phyloP scores from a whole-genome alignment of 2,329 filamentous ascomycete species.

The Botrytis paeoniae region DNA sequence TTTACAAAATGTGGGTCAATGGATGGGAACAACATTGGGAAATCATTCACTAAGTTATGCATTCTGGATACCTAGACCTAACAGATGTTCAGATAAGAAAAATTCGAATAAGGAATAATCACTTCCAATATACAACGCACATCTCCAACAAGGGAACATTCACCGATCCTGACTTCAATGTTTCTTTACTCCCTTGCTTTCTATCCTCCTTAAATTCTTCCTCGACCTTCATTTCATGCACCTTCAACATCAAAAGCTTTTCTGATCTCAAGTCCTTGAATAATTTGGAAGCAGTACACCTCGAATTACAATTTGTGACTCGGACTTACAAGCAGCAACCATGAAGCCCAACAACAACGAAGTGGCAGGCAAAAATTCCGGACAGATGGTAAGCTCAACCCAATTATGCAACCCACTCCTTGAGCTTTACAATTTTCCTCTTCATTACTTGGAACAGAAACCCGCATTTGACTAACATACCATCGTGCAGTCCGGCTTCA shows the following conservation, averaged over 20 bases:
- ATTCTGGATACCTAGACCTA: accelerated
- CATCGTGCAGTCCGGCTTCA: neutral
- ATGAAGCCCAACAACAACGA: neutral
- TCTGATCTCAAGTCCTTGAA: accelerated
- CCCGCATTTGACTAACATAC: neutral
- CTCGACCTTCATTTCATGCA: neutral
- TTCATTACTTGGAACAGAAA: accelerated
- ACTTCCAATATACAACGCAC: neutral
- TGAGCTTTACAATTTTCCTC: too few relatives aligned
- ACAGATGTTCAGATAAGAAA: neutral
- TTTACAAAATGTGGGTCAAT: neutral
- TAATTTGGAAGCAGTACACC: neutral
- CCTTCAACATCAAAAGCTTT: neutral
- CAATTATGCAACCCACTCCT: neutral
- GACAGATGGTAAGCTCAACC: neutral
- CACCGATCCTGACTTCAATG: neutral
- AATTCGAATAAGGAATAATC: neutral
- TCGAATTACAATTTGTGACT: neutral
- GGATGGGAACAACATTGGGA: accelerated
- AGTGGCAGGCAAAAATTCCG: neutral
- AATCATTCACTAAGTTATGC: neutral
- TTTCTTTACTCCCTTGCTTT: neutral
- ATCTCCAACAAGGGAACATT: neutral
- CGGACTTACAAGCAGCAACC: neutral
- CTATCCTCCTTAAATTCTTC: neutral